These are phyloP conservation scores for Arthrobotrys musiformis DNA, from an alignment of 2,329 filamentous ascomycete genomes.

Conservation along the genomic window DNA sequence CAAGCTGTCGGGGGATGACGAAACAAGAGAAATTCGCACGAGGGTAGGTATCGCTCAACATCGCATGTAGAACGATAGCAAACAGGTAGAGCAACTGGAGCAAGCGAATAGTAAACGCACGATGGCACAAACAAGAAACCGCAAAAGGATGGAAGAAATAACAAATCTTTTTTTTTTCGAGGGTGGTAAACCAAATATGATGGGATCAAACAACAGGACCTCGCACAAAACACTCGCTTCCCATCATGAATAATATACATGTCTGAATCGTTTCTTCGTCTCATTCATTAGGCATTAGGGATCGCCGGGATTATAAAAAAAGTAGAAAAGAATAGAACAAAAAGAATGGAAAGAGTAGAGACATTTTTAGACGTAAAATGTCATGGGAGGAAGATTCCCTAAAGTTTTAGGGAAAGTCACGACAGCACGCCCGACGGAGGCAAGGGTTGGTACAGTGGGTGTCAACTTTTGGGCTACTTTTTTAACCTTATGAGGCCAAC, in stretches of 20 bases:
- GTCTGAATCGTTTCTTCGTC: slow-evolving; percentile 31
- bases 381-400: slow-evolving; percentile 14
- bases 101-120: slow-evolving; percentile 26
- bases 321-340: background rate
- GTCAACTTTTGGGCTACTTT: slow-evolving; percentile 18
- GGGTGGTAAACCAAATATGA: slow-evolving; percentile 15
- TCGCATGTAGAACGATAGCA: slow-evolving; percentile 17
- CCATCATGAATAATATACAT: slow-evolving; percentile 51
- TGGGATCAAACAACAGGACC: slow-evolving; percentile 19
- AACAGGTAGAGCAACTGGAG: slow-evolving; percentile 10
- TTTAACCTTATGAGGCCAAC: slow-evolving; percentile 43
- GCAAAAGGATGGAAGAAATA: slow-evolving; percentile 7
- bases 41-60: slow-evolving; percentile 29
- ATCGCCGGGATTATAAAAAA: slow-evolving; percentile 39
- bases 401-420: slow-evolving; percentile 1
- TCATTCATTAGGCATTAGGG: slow-evolving; percentile 50
- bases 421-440: slow-evolving; percentile 8
- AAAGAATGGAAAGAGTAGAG: slow-evolving; percentile 1
- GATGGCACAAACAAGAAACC: slow-evolving; percentile 24
- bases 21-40: slow-evolving; percentile 1
- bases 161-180: slow-evolving; percentile 32
- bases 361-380: slow-evolving; percentile 39
- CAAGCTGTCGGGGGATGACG: background rate
- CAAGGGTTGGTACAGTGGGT: background rate
- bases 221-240: slow-evolving; percentile 16